These are phyloP conservation scores for Gynochthodes officinalis DNA, from an alignment of 257 asterid genomes.

Conservation along the genomic window DNA sequence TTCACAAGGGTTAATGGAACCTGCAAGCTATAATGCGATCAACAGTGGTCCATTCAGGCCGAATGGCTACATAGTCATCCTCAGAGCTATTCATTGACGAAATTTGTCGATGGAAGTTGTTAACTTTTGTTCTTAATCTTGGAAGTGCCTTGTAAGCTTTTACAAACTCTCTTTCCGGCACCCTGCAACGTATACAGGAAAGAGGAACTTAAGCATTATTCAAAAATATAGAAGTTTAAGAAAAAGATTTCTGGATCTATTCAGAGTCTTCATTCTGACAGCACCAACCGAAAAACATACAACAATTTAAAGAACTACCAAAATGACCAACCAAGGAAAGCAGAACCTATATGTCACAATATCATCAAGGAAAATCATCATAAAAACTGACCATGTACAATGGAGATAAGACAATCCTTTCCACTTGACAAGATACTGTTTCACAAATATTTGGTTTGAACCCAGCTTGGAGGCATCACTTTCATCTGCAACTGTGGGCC, in stretches of 20 bases:
- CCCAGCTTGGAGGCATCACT: slow-evolving; percentile 63
- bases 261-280: background rate
- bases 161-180: slow-evolving; percentile 79
- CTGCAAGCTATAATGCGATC: slow-evolving; percentile 91
- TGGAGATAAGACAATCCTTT: slow-evolving; percentile 91
- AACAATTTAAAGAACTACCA: background rate
- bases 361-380: slow-evolving; percentile 18
- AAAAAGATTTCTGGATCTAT: background rate
- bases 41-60: slow-evolving; percentile 95
- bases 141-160: slow-evolving; percentile 91
- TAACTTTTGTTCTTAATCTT: slow-evolving; percentile 81
- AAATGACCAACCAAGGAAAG: background rate
- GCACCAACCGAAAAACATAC: background rate
- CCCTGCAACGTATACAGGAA: slow-evolving; percentile 52
- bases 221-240: background rate
- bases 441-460: slow-evolving; percentile 71
- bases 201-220: background rate
- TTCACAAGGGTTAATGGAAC: slow-evolving; percentile 31
- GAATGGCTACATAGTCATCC: slow-evolving; percentile 77
- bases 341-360: background rate
- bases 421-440: slow-evolving; percentile 95
- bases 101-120: slow-evolving; percentile 72
- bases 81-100: slow-evolving; percentile 63
- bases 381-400: slow-evolving; percentile 68
- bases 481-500: slow-evolving; percentile 70